Conservation (phyloP, 2,329 filamentous ascomycete genomes). For the Penicillium paneum region DNA sequence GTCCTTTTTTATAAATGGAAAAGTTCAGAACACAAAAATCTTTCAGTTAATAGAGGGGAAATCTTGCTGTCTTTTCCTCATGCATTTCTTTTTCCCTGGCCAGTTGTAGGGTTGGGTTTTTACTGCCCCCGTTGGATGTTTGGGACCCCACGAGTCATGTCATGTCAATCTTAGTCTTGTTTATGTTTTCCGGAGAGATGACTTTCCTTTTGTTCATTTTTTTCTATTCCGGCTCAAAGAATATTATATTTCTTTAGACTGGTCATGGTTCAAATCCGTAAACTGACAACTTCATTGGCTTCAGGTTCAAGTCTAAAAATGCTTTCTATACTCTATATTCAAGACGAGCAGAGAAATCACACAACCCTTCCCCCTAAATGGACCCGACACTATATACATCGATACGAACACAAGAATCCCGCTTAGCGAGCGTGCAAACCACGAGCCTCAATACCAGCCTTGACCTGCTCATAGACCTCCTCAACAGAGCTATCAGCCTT, state of each 20-base stretch:
- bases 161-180: slow-evolving; percentile 25
- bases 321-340: slow-evolving; percentile 3
- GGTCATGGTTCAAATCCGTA: not conserved
- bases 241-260: slow-evolving; percentile 15
- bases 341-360: not conserved
- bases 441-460: slow-evolving; percentile 46
- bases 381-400: slow-evolving; percentile 1
- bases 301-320: not conserved
- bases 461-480: slow-evolving; percentile 58
- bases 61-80: slow-evolving; percentile 16
- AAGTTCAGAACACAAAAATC: slow-evolving; percentile 22
- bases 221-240: slow-evolving; percentile 16
- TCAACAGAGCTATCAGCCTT: slow-evolving; percentile 67
- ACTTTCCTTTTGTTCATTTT: slow-evolving; percentile 15
- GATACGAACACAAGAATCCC: slow-evolving; percentile 6
- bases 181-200: slow-evolving; percentile 21
- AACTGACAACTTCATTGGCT: not conserved
- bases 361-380: not conserved
- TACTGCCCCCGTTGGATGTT: slow-evolving; percentile 22
- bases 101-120: slow-evolving; percentile 24
- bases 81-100: slow-evolving; percentile 22
- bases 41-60: slow-evolving; percentile 25
- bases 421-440: slow-evolving; percentile 33
- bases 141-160: slow-evolving; percentile 30
- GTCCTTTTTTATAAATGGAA: slow-evolving; percentile 17